These are phyloP conservation scores for Aspergillus biplanus DNA, from an alignment of 495 filamentous ascomycete species.

Conservation along the genomic window DNA sequence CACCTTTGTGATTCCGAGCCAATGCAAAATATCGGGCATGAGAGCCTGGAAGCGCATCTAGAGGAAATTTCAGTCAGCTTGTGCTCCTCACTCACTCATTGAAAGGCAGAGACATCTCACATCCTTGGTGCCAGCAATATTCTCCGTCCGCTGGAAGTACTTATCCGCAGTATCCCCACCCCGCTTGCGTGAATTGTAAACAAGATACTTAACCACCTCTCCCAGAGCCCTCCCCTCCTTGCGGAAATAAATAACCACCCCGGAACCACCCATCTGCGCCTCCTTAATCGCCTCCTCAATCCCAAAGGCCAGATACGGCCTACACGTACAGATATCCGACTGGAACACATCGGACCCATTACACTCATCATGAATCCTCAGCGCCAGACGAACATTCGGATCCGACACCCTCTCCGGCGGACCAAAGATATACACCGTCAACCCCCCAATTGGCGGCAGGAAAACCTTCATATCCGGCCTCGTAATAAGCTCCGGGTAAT, in stretches of 20 bases:
- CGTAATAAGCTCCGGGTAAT: constrained; percentile 84
- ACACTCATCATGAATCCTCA: constrained; percentile 90
- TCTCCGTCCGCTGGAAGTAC: constrained; percentile 90
- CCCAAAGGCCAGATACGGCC: constrained; percentile 89
- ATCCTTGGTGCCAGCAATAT: constrained; percentile 85
- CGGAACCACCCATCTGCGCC: constrained; percentile 83
- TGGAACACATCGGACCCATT: constrained; percentile 94
- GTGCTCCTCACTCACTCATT: no score
- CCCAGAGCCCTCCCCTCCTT: constrained; percentile 89
- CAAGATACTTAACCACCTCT: constrained; percentile 90
- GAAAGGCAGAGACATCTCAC: no score
- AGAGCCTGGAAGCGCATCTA: constrained; percentile 89
- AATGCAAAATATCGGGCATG: constrained; percentile 94
- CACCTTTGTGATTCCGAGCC: constrained; percentile 93
- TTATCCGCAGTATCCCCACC: constrained; percentile 82
- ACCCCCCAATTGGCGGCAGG: constrained; percentile 84
- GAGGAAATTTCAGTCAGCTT: neutral
- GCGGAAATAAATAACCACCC: constrained; percentile 94
- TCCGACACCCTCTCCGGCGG: constrained; percentile 87
- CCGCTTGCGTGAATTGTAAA: constrained; percentile 81
- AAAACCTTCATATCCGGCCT: constrained; percentile 89
- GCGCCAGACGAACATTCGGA: constrained; percentile 70
- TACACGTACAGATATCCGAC: constrained; percentile 91
- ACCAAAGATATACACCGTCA: constrained; percentile 93
- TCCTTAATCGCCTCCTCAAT: constrained; percentile 93